Evolutionary conservation across 1,284 basidiomycete genomes (phyloP).

Genomic region (Boletus smithii): DNA sequence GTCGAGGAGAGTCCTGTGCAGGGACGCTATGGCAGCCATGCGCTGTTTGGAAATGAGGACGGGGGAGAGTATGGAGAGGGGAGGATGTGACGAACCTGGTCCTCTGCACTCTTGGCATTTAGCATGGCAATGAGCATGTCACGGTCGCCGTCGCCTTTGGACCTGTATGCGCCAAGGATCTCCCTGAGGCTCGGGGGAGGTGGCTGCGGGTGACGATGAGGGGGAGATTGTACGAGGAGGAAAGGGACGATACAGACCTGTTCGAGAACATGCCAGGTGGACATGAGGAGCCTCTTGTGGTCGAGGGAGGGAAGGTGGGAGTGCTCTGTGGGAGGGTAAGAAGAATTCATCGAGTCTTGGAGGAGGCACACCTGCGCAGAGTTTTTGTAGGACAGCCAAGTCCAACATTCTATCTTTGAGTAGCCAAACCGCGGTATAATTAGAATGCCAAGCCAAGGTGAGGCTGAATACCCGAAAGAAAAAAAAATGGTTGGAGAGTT

Average conservation of each 20-base stretch:
- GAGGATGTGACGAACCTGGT: slow-evolving; percentile 55
- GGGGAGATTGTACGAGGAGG: not conserved
- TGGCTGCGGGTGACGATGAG: slow-evolving; percentile 40
- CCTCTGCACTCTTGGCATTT: slow-evolving; percentile 85
- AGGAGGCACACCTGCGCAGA: slow-evolving; percentile 23
- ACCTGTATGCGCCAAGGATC: slow-evolving; percentile 79
- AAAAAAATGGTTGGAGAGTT: not conserved
- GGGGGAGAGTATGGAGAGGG: slow-evolving; percentile 7
- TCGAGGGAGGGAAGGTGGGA: slow-evolving; percentile 26
- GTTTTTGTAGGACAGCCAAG: slow-evolving; percentile 40
- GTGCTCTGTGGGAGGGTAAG: slow-evolving; percentile 27
- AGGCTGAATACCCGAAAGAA: slow-evolving; percentile 35
- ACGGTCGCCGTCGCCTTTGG: slow-evolving; percentile 83
- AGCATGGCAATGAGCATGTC: slow-evolving; percentile 86
- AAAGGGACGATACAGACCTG: slow-evolving; percentile 36
- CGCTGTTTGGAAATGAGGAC: slow-evolving; percentile 43
- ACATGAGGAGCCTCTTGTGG: slow-evolving; percentile 36
- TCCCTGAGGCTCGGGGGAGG: slow-evolving; percentile 79
- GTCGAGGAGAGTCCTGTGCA: slow-evolving; percentile 70
- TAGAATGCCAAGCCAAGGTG: slow-evolving; percentile 40
- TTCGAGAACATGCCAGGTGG: slow-evolving; percentile 47
- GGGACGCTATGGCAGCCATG: slow-evolving; percentile 60
- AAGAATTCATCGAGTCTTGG: slow-evolving; percentile 26
- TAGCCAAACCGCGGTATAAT: slow-evolving; percentile 27
- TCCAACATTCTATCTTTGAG: slow-evolving; percentile 40